Percentiles rank a stretch among this genome's conserved stretches.
phyloP scores from a whole-genome alignment of 345 rosid species.

The Streptanthus diversifolius region DNA sequence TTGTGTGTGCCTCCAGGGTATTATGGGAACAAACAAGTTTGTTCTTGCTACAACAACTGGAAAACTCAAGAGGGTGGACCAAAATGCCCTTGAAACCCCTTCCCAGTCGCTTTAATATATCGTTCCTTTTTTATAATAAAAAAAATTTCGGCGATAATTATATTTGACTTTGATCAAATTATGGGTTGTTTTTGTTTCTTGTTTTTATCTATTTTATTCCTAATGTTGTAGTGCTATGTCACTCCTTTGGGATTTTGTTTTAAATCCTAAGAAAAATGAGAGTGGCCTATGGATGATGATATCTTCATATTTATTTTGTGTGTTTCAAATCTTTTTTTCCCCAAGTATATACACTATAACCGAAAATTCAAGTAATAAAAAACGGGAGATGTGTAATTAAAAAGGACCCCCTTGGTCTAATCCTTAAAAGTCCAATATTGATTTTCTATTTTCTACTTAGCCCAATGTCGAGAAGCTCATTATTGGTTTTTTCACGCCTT shows the following conservation, averaged over 20 bases:
- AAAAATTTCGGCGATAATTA: background rate
- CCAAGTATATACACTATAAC: background rate
- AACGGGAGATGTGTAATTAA: background rate
- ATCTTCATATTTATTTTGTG: background rate
- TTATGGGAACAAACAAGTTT: constrained; percentile 54
- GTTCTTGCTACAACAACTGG: constrained; percentile 80
- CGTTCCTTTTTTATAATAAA: background rate
- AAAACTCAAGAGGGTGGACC: constrained; percentile 71
- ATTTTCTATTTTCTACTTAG: background rate
- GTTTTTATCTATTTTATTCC: background rate
- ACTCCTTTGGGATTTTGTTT: constrained; percentile 32
- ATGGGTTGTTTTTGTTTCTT: background rate
- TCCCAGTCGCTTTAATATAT: background rate
- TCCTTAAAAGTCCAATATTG: background rate
- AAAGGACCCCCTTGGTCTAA: background rate
- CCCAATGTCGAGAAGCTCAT: background rate
- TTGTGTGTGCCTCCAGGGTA: constrained; percentile 75
- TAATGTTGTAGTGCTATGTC: constrained; percentile 25
- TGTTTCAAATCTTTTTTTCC: background rate
- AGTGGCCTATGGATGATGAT: constrained; percentile 30
- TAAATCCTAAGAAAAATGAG: constrained; percentile 16
- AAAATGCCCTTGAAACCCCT: constrained; percentile 54
- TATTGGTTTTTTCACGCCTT: background rate
- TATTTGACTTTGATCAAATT: background rate
- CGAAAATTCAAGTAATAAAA: background rate